Evolutionary conservation across 169 alveolate genomes (phyloP).

Genomic region (Blepharisma undulans): DNA sequence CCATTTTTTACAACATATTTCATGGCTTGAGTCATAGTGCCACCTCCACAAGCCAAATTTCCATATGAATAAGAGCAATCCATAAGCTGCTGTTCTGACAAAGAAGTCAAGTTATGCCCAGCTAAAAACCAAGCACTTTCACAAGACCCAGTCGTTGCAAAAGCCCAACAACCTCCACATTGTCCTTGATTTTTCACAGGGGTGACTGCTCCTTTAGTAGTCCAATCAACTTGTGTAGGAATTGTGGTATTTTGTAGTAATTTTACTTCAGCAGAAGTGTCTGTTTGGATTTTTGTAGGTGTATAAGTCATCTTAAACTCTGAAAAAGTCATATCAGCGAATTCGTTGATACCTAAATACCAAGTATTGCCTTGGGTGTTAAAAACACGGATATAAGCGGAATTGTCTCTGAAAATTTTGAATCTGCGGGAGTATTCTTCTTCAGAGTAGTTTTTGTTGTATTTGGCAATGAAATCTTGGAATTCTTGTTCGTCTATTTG

Average conservation of each 20-base stretch:
- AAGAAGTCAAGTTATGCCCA: background rate
- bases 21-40: constrained; percentile 67
- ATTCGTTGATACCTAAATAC: background rate
- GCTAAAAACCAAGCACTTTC: constrained; percentile 44
- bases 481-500: background rate
- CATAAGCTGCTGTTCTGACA: constrained; percentile 78
- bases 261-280: background rate
- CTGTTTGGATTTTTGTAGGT: background rate
- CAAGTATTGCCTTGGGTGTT: background rate
- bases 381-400: background rate
- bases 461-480: background rate
- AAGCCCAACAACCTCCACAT: constrained; percentile 69
- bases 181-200: constrained; percentile 64
- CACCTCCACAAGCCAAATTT: constrained; percentile 83
- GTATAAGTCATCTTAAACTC: background rate
- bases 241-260: background rate
- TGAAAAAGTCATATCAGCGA: constrained; percentile 31
- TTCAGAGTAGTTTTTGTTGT: background rate
- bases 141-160: constrained; percentile 51
- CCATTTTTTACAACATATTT: constrained; percentile 60
- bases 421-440: constrained; percentile 19
- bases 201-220: constrained; percentile 56
- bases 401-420: constrained; percentile 1
- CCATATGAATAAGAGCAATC: constrained; percentile 67
- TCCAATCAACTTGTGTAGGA: constrained; percentile 54